These are phyloP conservation scores for Alternaria longipes DNA, from an alignment of 2,329 filamentous ascomycete genomes.

Conservation along the genomic window DNA sequence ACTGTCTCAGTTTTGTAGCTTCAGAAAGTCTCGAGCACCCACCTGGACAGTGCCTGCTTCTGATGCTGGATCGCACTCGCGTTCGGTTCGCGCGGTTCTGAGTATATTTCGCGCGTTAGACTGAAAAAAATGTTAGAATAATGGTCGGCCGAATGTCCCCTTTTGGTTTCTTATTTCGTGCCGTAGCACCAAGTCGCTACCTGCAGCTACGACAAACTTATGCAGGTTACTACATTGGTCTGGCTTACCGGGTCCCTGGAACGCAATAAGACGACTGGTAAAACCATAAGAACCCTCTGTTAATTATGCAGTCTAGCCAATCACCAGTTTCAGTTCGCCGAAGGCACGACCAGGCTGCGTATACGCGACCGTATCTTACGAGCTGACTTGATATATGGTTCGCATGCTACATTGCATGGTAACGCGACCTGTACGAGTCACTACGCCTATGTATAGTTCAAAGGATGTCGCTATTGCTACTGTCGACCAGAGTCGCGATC, in stretches of 20 bases:
- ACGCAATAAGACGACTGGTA: slow-evolving; percentile 2
- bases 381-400: slow-evolving; percentile 3
- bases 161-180: slow-evolving; percentile 16
- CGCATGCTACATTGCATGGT: neutral
- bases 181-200: slow-evolving; percentile 5
- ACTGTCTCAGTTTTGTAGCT: slow-evolving; percentile 8
- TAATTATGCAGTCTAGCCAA: slow-evolving; percentile 10
- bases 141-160: slow-evolving; percentile 15
- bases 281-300: slow-evolving; percentile 10
- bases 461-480: neutral
- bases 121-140: slow-evolving; percentile 2
- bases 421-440: slow-evolving; percentile 1
- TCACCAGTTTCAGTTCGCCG: neutral
- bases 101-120: slow-evolving; percentile 7
- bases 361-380: neutral
- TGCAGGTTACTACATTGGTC: slow-evolving; percentile 23
- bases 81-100: slow-evolving; percentile 1
- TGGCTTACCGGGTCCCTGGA: slow-evolving; percentile 6
- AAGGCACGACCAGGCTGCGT: slow-evolving; percentile 8
- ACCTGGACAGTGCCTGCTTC: slow-evolving; percentile 7
- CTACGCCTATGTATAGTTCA: neutral
- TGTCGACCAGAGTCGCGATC: neutral
- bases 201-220: slow-evolving; percentile 17
- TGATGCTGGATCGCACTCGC: neutral
- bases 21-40: neutral